Conservation (phyloP, 2,329 filamentous ascomycete genomes). For the Talaromyces rugulosus region DNA sequence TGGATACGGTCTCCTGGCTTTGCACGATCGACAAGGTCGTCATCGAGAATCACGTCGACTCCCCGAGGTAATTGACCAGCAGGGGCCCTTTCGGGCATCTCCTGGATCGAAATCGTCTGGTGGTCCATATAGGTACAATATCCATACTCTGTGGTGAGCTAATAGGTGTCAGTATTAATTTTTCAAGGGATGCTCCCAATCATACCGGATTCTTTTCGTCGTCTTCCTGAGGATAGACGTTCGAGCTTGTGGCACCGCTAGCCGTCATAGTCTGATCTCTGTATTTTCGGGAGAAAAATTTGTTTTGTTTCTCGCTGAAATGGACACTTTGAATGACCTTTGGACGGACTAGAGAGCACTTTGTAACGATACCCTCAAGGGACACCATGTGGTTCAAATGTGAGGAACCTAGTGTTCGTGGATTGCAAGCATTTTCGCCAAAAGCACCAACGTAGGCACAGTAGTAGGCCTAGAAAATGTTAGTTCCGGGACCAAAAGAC, state of each 20-base stretch:
- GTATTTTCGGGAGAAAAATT: conserved; percentile 87
- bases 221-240: conserved; percentile 91
- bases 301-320: conserved; percentile 81
- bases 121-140: conserved; percentile 95
- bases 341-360: conserved; percentile 89
- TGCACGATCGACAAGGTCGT: conserved; percentile 89
- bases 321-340: conserved; percentile 99
- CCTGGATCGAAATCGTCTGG: conserved; percentile 95
- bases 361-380: conserved; percentile 93
- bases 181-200: background rate
- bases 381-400: conserved; percentile 97
- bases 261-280: conserved; percentile 94
- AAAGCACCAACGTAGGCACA: conserved; percentile 97
- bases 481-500: background rate
- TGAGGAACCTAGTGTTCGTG: conserved; percentile 80
- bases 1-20: conserved; percentile 97
- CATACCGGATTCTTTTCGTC: conserved; percentile 78
- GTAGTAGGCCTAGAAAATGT: conserved; percentile 60
- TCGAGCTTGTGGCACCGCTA: conserved; percentile 79
- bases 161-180: conserved; percentile 3
- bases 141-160: conserved; percentile 88
- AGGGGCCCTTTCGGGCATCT: conserved; percentile 96
- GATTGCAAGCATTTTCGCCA: conserved; percentile 90
- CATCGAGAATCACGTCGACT: conserved; percentile 94
- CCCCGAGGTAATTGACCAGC: conserved; percentile 92